Conservation (phyloP, 192 early-diverging fungal species). For the Coemansia sp. region DNA sequence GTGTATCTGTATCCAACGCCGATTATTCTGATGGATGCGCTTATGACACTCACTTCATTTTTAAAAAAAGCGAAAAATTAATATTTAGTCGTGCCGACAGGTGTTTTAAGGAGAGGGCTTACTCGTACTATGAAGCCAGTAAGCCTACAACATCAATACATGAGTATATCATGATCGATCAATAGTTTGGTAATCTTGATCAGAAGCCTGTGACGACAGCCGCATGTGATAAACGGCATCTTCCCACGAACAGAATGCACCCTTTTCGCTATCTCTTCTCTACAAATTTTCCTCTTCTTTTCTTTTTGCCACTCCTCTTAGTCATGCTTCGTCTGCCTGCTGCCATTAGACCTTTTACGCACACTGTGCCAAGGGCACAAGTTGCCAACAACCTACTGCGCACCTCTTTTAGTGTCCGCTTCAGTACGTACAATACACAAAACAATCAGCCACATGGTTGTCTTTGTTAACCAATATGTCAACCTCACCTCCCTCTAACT, state of each 20-base stretch:
- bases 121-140: background rate
- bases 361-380: background rate
- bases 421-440: slow-evolving; percentile 21
- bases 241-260: slow-evolving; percentile 9
- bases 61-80: slow-evolving; percentile 20
- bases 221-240: background rate
- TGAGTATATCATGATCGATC: background rate
- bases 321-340: slow-evolving; percentile 33
- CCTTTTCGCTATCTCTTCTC: background rate
- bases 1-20: background rate
- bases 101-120: slow-evolving; percentile 15
- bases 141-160: background rate
- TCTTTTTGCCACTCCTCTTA: background rate
- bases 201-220: slow-evolving; percentile 1
- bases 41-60: slow-evolving; percentile 35
- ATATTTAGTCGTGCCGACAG: background rate
- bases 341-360: slow-evolving; percentile 5
- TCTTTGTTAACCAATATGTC: too few relatives aligned
- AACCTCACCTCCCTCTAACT: background rate
- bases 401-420: slow-evolving; percentile 17
- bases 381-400: slow-evolving; percentile 10
- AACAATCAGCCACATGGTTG: background rate
- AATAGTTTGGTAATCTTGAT: background rate
- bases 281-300: background rate
- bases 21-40: slow-evolving; percentile 21